Base-by-base conservation (phyloP, 805 yeast genomes). In the Metschnikowia peoriensis region DNA sequence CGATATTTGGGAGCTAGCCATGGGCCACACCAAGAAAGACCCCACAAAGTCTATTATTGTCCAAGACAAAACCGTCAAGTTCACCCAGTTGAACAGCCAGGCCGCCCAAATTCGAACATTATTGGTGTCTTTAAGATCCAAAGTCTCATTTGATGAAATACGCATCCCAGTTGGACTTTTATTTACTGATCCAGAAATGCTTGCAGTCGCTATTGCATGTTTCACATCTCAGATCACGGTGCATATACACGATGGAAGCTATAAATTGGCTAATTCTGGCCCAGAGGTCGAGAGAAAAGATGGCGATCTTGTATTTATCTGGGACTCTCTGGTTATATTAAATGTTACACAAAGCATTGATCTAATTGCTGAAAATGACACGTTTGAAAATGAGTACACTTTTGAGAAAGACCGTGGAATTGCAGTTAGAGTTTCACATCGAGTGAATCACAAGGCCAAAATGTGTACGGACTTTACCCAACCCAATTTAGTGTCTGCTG, bases 1-100 rank as follows among this genome's bases (percentile, higher is more conserved):
- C 55, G 97, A 89, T 70, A 64, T 89, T 4, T 89, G 94, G 92
- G 80, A 76, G 49, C 69, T 84, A 12, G 76, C 79, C 10, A 34
- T 61, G 55, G 53, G 50, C 35, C 45, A 43, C n/a, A 38, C 44
- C 47, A 68, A 49, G 50, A 56, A 43, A 63, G 71, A 66, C 63
- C 65, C 37, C 52, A 40, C 53, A 49, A 35, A 49, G 32, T 5
- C 41, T 27, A 37, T 73, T 10, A 53, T 54, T 38, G 60, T 70
- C 38, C 60, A 60, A 14, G 61, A 61, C 38, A 63, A 58, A 51
- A 46, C 49, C 40, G 50, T 58, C n/a, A 40, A 45, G 48, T 46
- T 64, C 10, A 46, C 58, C 28, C 59, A 63, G 12, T 28, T 77
- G 39, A 73, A 75, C 58, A 60, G 61, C 15, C 61, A 61, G 10